A percentile compares a stretch with the other conserved stretches of the same genome.
Conservation (phyloP, 2,329 filamentous ascomycete species). For the Aureobasidium pullulans region DNA sequence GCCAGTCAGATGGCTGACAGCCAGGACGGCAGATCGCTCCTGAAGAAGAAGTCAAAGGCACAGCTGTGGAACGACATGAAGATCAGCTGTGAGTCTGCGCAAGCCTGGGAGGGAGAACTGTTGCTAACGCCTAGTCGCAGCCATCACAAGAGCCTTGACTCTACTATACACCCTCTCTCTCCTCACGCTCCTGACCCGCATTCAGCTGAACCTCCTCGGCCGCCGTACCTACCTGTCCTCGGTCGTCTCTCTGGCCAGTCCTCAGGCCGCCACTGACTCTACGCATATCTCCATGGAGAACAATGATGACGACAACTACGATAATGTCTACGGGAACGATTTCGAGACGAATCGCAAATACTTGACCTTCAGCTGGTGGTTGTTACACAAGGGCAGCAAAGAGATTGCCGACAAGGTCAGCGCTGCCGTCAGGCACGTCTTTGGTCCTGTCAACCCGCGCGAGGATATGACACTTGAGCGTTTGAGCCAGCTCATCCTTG, state of each 20-base stretch:
- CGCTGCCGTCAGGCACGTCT: slow-evolving; percentile 79
- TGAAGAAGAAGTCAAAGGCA: slow-evolving; percentile 71
- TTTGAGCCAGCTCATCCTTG: slow-evolving; percentile 71
- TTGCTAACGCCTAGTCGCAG: slow-evolving; percentile 38
- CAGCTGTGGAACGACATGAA: slow-evolving; percentile 98
- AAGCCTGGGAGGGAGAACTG: neutral
- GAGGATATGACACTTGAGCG: slow-evolving; percentile 78
- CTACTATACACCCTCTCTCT: slow-evolving; percentile 86
- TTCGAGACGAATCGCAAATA: slow-evolving; percentile 95
- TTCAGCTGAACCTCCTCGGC: slow-evolving; percentile 94
- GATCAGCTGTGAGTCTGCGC: slow-evolving; percentile 66
- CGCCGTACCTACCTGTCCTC: slow-evolving; percentile 92
- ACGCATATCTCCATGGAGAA: slow-evolving; percentile 85
- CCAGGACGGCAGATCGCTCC: slow-evolving; percentile 35
- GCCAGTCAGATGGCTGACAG: slow-evolving; percentile 63
- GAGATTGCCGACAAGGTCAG: slow-evolving; percentile 76
- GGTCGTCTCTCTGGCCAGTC: slow-evolving; percentile 82
- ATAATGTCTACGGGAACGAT: slow-evolving; percentile 81
- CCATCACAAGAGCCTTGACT: slow-evolving; percentile 84
- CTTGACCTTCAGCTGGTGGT: slow-evolving; percentile 96
- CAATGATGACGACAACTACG: slow-evolving; percentile 78
- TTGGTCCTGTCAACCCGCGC: slow-evolving; percentile 79
- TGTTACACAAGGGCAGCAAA: slow-evolving; percentile 83
- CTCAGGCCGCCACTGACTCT: slow-evolving; percentile 51
- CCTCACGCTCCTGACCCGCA: slow-evolving; percentile 82